These are phyloP conservation scores for Apiosordaria backusii DNA, from an alignment of 495 filamentous ascomycete genomes.

Conservation along the genomic window DNA sequence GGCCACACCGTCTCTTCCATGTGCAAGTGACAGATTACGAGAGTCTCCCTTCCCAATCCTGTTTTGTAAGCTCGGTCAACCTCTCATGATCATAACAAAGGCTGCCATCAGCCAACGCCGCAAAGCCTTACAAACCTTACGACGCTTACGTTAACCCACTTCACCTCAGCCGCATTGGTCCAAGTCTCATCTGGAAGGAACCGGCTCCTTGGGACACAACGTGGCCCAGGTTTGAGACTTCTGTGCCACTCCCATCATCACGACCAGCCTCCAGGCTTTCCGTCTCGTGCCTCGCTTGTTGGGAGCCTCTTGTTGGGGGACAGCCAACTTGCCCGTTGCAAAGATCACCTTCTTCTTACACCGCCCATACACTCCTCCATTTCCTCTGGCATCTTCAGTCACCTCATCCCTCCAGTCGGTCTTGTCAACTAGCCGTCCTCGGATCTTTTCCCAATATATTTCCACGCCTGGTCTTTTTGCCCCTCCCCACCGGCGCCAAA, in stretches of 20 bases:
- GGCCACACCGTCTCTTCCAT: conserved; percentile 15
- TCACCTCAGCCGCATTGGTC: conserved; percentile 12
- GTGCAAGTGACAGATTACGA: conserved; percentile 11
- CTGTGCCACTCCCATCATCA: conserved; percentile 11
- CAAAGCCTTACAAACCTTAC: conserved; percentile 1
- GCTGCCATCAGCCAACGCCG: background rate
- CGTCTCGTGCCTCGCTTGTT: conserved; percentile 7
- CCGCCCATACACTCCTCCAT: background rate
- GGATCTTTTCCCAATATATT: background rate
- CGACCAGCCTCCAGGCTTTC: conserved; percentile 2
- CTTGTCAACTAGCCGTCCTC: background rate
- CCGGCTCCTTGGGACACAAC: conserved; percentile 9
- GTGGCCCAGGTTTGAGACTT: conserved; percentile 8
- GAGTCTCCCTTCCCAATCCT: conserved; percentile 1
- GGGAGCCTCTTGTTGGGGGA: background rate
- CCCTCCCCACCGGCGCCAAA: background rate
- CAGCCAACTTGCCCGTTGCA: background rate
- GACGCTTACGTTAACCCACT: conserved; percentile 3
- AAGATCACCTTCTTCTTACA: background rate
- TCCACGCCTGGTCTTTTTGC: background rate
- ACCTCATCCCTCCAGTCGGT: background rate
- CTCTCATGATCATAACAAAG: background rate
- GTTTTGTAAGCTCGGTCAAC: conserved; percentile 3
- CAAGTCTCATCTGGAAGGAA: background rate
- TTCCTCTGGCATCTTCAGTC: background rate